Base-by-base conservation (phyloP, 1,284 basidiomycete genomes). In the Tylopilus orsonianus region DNA sequence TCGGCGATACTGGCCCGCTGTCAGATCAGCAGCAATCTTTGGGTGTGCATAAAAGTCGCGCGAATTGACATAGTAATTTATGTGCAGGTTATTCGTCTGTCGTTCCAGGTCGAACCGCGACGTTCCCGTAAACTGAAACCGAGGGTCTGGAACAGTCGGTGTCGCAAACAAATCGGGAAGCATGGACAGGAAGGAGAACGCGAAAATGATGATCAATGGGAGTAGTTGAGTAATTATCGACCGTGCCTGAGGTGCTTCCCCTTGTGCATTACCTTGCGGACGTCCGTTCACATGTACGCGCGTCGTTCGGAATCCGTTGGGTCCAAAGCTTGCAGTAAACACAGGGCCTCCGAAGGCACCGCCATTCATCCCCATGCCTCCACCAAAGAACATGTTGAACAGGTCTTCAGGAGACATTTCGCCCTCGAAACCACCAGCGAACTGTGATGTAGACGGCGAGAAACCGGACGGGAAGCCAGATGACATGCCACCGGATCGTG, bases 331-430 rank as follows among this genome's bases (percentile, higher is more conserved):
- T 8, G 86, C 75, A 0, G 84, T 81, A 63, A 91, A 91, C n/a
- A 90, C 78, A 78, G 67, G 56, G 49, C 49, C 80, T 16, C 79
- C 75, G 52, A 73, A 72, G 32, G 67, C 67, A 44, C 71, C 71
- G 4, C 65, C 69, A 40, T 75, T 73, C 46, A 79, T 78, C 51
- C 73, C 72, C 34, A 68, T 70, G 2, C 74, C 75, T 7, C 74
- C 75, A 16, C 73, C 94, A 66, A 99, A 99, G 81, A 99, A 98
- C 90, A 97, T 95, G 65, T 97, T 96, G 78, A 99, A 99, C 46
- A 99, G 66, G 55, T 99, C 96, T 70, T 97, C 93, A 1, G 96
- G 93, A 51, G 90, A 93, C 58, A 99, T 77, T 65, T 97, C 95
- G 44, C 85, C 84, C 9, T 91, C 89, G 58, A 88, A 90, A 5